phyloP scores from a whole-genome alignment of 495 filamentous ascomycete genomes.

The Neurospora sp. region DNA sequence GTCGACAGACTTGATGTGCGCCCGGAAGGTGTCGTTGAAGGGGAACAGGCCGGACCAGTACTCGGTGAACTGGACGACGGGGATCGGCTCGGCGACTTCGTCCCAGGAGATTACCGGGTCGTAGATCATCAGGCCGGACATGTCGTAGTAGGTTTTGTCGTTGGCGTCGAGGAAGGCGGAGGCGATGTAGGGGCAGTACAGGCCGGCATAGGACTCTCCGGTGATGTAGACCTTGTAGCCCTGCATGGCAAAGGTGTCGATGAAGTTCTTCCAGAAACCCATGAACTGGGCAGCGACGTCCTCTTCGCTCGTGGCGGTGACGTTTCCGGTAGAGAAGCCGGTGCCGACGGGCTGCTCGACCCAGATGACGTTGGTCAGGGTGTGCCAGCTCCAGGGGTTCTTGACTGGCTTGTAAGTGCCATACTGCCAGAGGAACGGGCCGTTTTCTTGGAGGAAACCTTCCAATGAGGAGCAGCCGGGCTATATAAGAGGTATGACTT shows the following conservation, averaged over 20 bases:
- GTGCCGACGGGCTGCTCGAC: slow-evolving; percentile 72
- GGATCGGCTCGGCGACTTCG: slow-evolving; percentile 41
- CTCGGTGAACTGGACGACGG: slow-evolving; percentile 51
- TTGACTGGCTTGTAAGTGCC: slow-evolving; percentile 53
- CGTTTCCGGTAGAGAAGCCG: slow-evolving; percentile 54
- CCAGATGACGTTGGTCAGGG: slow-evolving; percentile 68
- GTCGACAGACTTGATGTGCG: slow-evolving; percentile 43
- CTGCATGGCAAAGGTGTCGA: slow-evolving; percentile 55
- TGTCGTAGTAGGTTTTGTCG: slow-evolving; percentile 55
- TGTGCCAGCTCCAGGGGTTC: slow-evolving; percentile 62
- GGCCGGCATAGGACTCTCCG: slow-evolving; percentile 64
- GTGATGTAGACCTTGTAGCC: slow-evolving; percentile 56
- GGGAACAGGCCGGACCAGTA: slow-evolving; percentile 50
- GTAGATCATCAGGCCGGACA: slow-evolving; percentile 59
- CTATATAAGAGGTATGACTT: slow-evolving; percentile 5
- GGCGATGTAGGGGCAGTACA: slow-evolving; percentile 73
- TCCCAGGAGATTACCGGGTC: slow-evolving; percentile 52
- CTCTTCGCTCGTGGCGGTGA: slow-evolving; percentile 51
- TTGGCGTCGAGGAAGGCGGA: slow-evolving; percentile 62
- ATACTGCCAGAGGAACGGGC: slow-evolving; percentile 64
- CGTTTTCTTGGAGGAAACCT: slow-evolving; percentile 66
- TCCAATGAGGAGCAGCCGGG: slow-evolving; percentile 59
- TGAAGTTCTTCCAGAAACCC: slow-evolving; percentile 61
- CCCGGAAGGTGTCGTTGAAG: slow-evolving; percentile 57
- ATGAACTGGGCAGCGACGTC: slow-evolving; percentile 60